Conservation (phyloP, 495 filamentous ascomycete species). For the Aspergillus kassunensis region DNA sequence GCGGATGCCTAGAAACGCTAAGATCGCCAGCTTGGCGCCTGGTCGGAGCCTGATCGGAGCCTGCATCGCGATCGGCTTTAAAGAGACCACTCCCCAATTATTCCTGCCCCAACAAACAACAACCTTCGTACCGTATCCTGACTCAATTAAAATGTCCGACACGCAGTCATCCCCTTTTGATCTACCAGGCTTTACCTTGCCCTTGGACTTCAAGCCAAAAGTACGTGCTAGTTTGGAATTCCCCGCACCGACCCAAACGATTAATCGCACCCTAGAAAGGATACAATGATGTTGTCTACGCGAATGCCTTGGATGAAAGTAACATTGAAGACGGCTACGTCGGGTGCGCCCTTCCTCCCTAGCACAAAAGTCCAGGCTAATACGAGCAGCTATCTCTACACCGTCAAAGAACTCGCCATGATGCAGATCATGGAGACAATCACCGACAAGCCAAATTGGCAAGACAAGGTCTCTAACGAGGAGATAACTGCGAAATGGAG, state of each 20-base stretch:
- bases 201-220: neutral
- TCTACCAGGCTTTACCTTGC: neutral
- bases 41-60: neutral
- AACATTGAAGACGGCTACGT: too few relatives aligned
- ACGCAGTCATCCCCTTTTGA: neutral
- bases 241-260: too few relatives aligned
- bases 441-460: constrained; percentile 48
- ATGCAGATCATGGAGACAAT: constrained; percentile 35
- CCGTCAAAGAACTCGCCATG: constrained; percentile 35
- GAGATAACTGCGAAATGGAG: constrained; percentile 13
- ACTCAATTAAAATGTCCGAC: neutral
- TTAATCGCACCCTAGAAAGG: too few relatives aligned
- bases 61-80: neutral
- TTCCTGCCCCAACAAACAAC: neutral
- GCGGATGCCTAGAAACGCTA: too few relatives aligned
- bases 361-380: too few relatives aligned
- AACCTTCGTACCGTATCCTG: too few relatives aligned
- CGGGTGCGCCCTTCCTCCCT: too few relatives aligned
- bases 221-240: too few relatives aligned
- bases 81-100: neutral
- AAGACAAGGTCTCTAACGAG: constrained; percentile 15
- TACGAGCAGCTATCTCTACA: constrained; percentile 14
- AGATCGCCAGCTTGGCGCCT: neutral
- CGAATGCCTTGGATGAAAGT: too few relatives aligned
- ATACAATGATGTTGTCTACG: too few relatives aligned